Conservation (phyloP, 768 basidiomycete genomes). For the Tylopilus cervinicoccineus region DNA sequence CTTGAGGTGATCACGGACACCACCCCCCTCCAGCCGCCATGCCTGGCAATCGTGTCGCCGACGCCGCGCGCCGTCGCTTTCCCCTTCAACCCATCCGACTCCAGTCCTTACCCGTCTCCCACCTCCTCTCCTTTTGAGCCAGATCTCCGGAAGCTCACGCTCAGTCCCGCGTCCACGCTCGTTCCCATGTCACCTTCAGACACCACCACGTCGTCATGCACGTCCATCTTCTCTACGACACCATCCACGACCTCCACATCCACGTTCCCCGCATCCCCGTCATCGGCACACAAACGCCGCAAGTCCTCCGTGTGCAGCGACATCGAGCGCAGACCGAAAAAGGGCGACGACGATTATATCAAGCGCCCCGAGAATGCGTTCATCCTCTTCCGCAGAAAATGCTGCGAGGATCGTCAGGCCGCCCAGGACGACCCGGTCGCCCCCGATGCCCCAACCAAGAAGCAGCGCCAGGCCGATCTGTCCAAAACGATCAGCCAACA, state of each 20-base stretch:
- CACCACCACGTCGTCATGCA: constrained; percentile 32
- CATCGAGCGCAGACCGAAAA: constrained; percentile 47
- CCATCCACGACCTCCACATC: constrained; percentile 33
- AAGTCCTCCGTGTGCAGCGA: constrained; percentile 46
- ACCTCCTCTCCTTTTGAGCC: constrained; percentile 72
- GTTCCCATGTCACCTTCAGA: constrained; percentile 35
- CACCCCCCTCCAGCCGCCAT: constrained; percentile 50
- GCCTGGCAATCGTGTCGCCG: constrained; percentile 53
- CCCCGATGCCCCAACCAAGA: constrained; percentile 48
- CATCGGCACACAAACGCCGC: constrained; percentile 46
- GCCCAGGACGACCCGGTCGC: constrained; percentile 45
- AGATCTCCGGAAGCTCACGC: constrained; percentile 47
- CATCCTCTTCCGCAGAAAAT: constrained; percentile 78
- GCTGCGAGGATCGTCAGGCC: constrained; percentile 66
- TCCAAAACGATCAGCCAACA: constrained; percentile 80
- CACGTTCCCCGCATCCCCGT: constrained; percentile 30
- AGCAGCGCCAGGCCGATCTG: constrained; percentile 73
- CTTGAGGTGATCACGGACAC: constrained; percentile 74
- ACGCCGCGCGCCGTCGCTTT: constrained; percentile 54
- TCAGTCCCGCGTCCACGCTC: constrained; percentile 42
- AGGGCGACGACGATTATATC: constrained; percentile 81
- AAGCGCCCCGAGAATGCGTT: constrained; percentile 84
- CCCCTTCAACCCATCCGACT: constrained; percentile 34
- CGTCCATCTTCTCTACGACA: constrained; percentile 40
- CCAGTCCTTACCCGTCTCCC: constrained; percentile 65